Evolutionary conservation across 1,284 basidiomycete genomes (phyloP).

Genomic region (Mycosarcoma maydis): DNA sequence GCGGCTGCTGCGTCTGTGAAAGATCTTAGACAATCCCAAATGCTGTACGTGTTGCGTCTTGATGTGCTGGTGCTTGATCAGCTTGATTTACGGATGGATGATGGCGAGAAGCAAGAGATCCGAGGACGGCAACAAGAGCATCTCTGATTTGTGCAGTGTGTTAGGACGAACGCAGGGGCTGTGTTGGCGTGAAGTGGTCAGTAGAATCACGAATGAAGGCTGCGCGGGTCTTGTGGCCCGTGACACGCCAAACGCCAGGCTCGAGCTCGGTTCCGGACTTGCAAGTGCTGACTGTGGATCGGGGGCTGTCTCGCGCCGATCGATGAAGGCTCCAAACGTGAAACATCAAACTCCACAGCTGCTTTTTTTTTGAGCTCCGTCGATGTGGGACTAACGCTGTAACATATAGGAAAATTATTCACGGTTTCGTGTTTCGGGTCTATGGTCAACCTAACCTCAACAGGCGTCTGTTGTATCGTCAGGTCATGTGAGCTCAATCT

Average conservation of each 20-base stretch:
- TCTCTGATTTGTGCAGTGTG: too few relatives aligned
- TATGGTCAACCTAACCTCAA: too few relatives aligned
- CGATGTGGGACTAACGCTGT: too few relatives aligned
- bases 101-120: neutral
- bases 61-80: neutral
- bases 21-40: too few relatives aligned
- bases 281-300: neutral
- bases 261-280: conserved; percentile 3
- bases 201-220: neutral
- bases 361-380: too few relatives aligned
- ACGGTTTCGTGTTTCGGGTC: too few relatives aligned
- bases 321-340: too few relatives aligned
- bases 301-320: neutral
- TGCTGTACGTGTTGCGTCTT: neutral
- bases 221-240: conserved; percentile 10
- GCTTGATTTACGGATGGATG: neutral
- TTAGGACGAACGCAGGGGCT: conserved; percentile 26
- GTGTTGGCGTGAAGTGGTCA: conserved; percentile 5
- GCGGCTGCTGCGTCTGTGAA: too few relatives aligned
- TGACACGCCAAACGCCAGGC: conserved; percentile 1
- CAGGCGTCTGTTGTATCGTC: too few relatives aligned
- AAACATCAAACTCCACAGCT: too few relatives aligned
- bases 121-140: conserved; percentile 1
- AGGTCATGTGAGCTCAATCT: too few relatives aligned
- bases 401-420: too few relatives aligned